phyloP scores from a whole-genome alignment of 441 rosid species.

The Viola pubescens region DNA sequence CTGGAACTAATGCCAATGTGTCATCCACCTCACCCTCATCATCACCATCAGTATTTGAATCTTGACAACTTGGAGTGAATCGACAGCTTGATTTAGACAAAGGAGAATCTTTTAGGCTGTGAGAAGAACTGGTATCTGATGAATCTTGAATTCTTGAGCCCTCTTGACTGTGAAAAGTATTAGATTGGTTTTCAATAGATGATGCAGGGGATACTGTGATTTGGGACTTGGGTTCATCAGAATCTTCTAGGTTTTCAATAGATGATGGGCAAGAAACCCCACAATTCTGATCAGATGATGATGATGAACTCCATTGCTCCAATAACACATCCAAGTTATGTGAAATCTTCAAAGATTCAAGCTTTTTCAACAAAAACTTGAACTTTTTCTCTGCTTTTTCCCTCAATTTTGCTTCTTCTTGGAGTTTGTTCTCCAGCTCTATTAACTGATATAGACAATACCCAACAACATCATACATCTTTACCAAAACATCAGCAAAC shows the following conservation, averaged over 20 bases:
- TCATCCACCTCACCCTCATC: slow-evolving; percentile 23
- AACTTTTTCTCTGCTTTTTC: slow-evolving; percentile 62
- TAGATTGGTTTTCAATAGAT: slow-evolving; percentile 17
- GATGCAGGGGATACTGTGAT: slow-evolving; percentile 9
- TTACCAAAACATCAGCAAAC: not conserved
- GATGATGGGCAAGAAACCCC: slow-evolving; percentile 35
- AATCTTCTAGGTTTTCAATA: slow-evolving; percentile 20
- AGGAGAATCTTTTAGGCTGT: slow-evolving; percentile 11
- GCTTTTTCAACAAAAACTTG: slow-evolving; percentile 43
- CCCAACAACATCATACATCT: not conserved
- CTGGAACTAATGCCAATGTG: slow-evolving; percentile 39
- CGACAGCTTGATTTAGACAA: slow-evolving; percentile 8
- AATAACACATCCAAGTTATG: slow-evolving; percentile 26
- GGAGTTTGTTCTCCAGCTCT: slow-evolving; percentile 52
- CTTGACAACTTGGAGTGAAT: slow-evolving; percentile 14
- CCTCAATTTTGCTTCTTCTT: slow-evolving; percentile 55
- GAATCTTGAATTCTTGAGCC: slow-evolving; percentile 5
- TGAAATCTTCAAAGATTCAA: slow-evolving; percentile 40
- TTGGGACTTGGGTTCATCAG: slow-evolving; percentile 20
- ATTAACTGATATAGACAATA: slow-evolving; percentile 28
- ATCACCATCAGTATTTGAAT: slow-evolving; percentile 18
- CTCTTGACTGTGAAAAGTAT: slow-evolving; percentile 17
- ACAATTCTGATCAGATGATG: slow-evolving; percentile 14
- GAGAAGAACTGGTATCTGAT: slow-evolving; percentile 3
- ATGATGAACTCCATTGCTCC: slow-evolving; percentile 31